These are phyloP conservation scores for Sporothrix brasiliensis DNA, from an alignment of 2,329 filamentous ascomycete genomes.

Conservation along the genomic window DNA sequence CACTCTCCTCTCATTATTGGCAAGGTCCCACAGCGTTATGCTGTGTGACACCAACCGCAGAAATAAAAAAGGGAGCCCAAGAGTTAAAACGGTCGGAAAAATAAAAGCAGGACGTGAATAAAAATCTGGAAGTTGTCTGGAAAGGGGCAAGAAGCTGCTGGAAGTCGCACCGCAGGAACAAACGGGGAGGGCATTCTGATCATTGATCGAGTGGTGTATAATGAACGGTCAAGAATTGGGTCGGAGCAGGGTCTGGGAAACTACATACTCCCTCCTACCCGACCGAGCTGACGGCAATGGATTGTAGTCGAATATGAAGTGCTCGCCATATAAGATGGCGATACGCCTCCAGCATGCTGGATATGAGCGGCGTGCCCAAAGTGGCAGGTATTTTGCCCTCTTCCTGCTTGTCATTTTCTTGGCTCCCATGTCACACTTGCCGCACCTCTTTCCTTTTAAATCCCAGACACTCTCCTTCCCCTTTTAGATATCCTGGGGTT, in stretches of 20 bases:
- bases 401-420: conserved; percentile 8
- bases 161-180: conserved; percentile 6
- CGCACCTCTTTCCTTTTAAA: conserved; percentile 3
- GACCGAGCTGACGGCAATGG: not conserved
- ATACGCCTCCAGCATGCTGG: not conserved
- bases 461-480: not conserved
- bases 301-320: not conserved
- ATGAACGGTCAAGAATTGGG: not conserved
- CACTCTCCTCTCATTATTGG: not conserved
- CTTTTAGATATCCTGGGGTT: conserved; percentile 4
- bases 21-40: not conserved
- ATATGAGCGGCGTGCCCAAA: not conserved
- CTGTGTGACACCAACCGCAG: conserved; percentile 8
- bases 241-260: not conserved
- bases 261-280: not conserved
- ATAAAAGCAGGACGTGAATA: not conserved
- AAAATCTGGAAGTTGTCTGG: not conserved
- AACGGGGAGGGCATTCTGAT: not conserved
- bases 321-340: not conserved
- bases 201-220: not conserved
- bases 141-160: not conserved
- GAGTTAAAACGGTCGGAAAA: not conserved
- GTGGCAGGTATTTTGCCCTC: conserved; percentile 12
- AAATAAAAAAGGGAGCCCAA: not conserved
- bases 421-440: conserved; percentile 19